Base-by-base conservation (phyloP, 2,329 filamentous ascomycete species). In the Coniosporium tulheliwenetii region DNA sequence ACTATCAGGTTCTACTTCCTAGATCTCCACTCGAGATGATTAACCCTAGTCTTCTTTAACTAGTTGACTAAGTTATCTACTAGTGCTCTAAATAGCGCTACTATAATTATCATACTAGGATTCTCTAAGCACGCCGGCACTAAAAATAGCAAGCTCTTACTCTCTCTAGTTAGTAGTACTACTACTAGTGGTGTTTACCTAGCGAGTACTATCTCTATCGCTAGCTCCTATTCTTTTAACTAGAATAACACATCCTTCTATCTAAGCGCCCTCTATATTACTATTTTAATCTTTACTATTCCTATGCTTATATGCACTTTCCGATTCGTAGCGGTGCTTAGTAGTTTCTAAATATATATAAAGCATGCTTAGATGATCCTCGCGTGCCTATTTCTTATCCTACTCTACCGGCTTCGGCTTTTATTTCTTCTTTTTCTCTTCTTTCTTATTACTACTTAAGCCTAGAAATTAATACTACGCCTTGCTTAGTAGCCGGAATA, bases 81-180 rank as follows among this genome's bases (percentile, higher is more conserved):
- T n/a, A n/a, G n/a, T n/a, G 10, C 30, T 12, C 30, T 12, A 32
- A 8, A 8, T 32, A 8, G 8, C 30, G 12, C 30, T 12, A 32
- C 8, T 4, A 52, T 43, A 5, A 53, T 37, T 12, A 39, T 52
- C 1, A 51, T 43, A 2, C 44, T 38, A 3, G 26, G 5, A 12
- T 41, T 16, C 10, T 48, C 36, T 15, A 52, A 40, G 33, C 29
- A 51, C 19, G 42, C 44, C 15, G 39, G 47, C 9, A 46, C 36
- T 10, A 30, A 52, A 30, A 52, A 52, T 9, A 54, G 47, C 26
- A 54, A 43, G 44, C n/a, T n/a, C n/a, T n/a, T n/a, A n/a, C n/a
- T n/a, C n/a, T n/a, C n/a, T n/a, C n/a, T n/a, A n/a, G n/a, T n/a
- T n/a, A n/a, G n/a, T n/a, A n/a, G n/a, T n/a, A n/a, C n/a, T n/a